These are phyloP conservation scores for Rhizomucor miehei DNA, from an alignment of 371 early-diverging fungal genomes.

Conservation along the genomic window DNA sequence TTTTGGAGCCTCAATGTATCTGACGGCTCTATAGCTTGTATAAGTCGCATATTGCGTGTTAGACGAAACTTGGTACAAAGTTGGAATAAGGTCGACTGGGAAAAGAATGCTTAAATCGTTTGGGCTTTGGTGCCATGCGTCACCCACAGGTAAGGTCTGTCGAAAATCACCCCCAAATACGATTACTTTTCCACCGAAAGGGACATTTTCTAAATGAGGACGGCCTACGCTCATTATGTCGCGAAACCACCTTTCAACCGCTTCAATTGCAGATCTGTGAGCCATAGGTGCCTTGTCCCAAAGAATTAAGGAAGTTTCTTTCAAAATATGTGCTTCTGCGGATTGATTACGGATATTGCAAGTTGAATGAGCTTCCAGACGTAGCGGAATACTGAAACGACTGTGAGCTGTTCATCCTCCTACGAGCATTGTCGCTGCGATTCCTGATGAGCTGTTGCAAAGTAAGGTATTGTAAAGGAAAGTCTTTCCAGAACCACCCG, in stretches of 20 bases:
- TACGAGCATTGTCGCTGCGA: conserved; percentile 2
- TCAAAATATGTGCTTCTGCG: conserved; percentile 3
- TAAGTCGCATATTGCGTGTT: not conserved
- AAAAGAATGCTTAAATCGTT: not conserved
- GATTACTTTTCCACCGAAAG: conserved; percentile 15
- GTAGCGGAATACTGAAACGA: conserved; percentile 9
- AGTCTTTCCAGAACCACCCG: conserved; percentile 15
- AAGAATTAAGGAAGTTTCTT: conserved; percentile 5
- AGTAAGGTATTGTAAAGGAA: conserved; percentile 19
- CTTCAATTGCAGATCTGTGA: not conserved
- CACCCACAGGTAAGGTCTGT: conserved; percentile 4
- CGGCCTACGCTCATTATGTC: conserved; percentile 9
- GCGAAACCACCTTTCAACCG: not conserved
- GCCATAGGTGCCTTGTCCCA: conserved; percentile 20
- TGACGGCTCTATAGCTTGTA: not conserved
- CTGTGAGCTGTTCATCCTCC: conserved; percentile 11
- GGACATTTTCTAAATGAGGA: not conserved
- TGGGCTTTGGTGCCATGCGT: not conserved
- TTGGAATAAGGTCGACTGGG: not conserved
- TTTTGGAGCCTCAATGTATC: not conserved
- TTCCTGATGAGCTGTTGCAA: conserved; percentile 9
- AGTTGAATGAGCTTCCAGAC: conserved; percentile 6
- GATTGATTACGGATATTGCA: conserved; percentile 11
- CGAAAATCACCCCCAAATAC: conserved; percentile 14
- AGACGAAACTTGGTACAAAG: not conserved